These are phyloP conservation scores for Aspergillus neotritici DNA, from an alignment of 2,329 filamentous ascomycete genomes.

Conservation along the genomic window DNA sequence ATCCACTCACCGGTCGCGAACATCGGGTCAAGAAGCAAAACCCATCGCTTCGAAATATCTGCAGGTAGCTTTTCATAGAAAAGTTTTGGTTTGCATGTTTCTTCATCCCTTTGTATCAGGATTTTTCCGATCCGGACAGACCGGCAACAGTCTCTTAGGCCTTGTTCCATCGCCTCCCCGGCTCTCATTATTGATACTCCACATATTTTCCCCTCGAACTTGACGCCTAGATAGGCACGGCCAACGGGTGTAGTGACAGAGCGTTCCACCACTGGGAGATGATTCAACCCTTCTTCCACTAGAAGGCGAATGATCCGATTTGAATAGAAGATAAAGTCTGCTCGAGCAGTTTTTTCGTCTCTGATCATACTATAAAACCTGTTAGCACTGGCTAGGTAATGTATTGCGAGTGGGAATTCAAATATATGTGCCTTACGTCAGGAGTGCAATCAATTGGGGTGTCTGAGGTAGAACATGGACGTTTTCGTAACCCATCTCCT, in stretches of 20 bases:
- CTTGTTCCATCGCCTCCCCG: slow-evolving; percentile 97
- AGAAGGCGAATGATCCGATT: slow-evolving; percentile 95
- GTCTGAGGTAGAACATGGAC: slow-evolving; percentile 88
- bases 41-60: slow-evolving; percentile 90
- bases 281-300: slow-evolving; percentile 95
- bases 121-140: slow-evolving; percentile 99
- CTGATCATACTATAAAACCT: slow-evolving; percentile 72
- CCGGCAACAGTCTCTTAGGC: slow-evolving; percentile 88
- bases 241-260: slow-evolving; percentile 88
- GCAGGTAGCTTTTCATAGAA: slow-evolving; percentile 97
- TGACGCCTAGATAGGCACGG: slow-evolving; percentile 78
- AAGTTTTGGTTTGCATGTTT: slow-evolving; percentile 82
- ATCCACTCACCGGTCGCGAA: slow-evolving; percentile 75
- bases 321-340: slow-evolving; percentile 98
- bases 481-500: slow-evolving; percentile 72
- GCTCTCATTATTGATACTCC: slow-evolving; percentile 98
- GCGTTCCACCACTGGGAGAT: slow-evolving; percentile 84
- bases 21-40: slow-evolving; percentile 95
- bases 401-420: not conserved
- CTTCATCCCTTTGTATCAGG: slow-evolving; percentile 93
- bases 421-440: slow-evolving; percentile 67
- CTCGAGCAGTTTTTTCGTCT: slow-evolving; percentile 80
- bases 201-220: slow-evolving; percentile 97
- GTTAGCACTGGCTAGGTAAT: slow-evolving; percentile 4
- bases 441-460: slow-evolving; percentile 89